Evolutionary conservation across 208 protist genomes (phyloP), one percentile per base, ranked within the genome.

Genomic region (Trypanosoma platydactyli): DNA sequence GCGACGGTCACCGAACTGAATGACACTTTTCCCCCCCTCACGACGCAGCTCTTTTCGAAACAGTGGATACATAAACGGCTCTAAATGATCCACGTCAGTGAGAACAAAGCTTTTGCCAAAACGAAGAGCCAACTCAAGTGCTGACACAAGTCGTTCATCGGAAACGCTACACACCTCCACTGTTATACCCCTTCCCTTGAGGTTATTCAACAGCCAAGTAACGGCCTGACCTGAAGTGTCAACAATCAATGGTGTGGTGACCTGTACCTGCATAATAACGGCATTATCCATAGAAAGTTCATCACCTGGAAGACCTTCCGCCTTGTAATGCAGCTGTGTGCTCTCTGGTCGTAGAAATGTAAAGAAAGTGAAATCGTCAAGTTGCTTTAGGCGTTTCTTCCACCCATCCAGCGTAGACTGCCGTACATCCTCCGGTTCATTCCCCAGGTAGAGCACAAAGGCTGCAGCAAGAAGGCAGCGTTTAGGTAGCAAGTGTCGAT

Each of bases 101-200:
- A 99, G 80, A 68, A 99, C 86, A 51, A 99, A 91, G 70, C 97
- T 98, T 68, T 99, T 99, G 53, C 98, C 98, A 77, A 99, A 99
- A 24, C 98, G 88, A 25, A 99, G 89, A 42, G 97, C 93, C 12
- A 99, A 81, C 86, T 99, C 98, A 9, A 99, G 79, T n/a, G 87
- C 83, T 4, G 83, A 98, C 7, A 95, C 74, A 49, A 99, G 98
- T 7, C 94, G 91, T 20, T 94, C 79, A 54, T 99, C 97, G 29
- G 97, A 90, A 27, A 94, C 73, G 66, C 83, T 95, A 48, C 91
- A 91, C 27, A 91, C 71, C 62, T 99, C 97, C 16, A 98, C 80
- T 11, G 84, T 61, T 20, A 80, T 61, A 46, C 86, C 86, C 25
- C 79, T 65, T 42, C 81, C 77, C 75, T 94, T 96, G 46, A 98